Percentiles rank a stretch among this genome's conserved stretches.
phyloP scores from a whole-genome alignment of 257 asterid genomes.

The Cinchona pubescens region DNA sequence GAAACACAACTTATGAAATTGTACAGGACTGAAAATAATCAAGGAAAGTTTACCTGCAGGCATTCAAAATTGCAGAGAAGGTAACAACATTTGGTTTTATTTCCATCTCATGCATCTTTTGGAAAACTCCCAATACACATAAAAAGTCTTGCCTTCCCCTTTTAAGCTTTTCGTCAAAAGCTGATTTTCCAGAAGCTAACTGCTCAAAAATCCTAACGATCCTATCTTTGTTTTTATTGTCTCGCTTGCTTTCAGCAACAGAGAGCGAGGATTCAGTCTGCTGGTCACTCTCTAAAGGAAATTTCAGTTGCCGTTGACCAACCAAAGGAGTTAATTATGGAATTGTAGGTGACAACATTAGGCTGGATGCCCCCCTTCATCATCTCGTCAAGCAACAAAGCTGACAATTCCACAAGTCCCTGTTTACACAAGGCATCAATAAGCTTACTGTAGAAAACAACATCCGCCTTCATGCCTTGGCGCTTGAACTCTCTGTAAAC shows the following conservation, averaged over 20 bases:
- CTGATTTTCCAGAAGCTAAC: conserved; percentile 51
- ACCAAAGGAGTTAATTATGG: conserved; percentile 91
- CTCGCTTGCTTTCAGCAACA: conserved; percentile 25
- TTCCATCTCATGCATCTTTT: conserved; percentile 84
- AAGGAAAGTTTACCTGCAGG: conserved; percentile 68
- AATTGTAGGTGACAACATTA: conserved; percentile 90
- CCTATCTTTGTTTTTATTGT: conserved; percentile 41
- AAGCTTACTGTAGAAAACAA: conserved; percentile 85
- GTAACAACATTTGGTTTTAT: conserved; percentile 96
- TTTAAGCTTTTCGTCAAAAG: conserved; percentile 29
- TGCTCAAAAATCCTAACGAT: conserved; percentile 61
- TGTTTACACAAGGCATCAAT: conserved; percentile 90
- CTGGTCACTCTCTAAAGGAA: conserved; percentile 26
- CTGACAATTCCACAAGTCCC: conserved; percentile 78
- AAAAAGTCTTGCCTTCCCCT: conserved; percentile 53
- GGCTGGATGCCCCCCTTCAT: conserved; percentile 86
- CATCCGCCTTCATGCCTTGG: conserved; percentile 85
- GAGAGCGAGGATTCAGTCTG: conserved; percentile 32
- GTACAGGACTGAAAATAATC: background rate
- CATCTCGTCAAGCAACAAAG: conserved; percentile 82
- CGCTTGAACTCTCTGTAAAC: conserved; percentile 68
- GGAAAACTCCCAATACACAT: conserved; percentile 69
- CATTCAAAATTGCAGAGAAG: conserved; percentile 87
- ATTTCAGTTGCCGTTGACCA: conserved; percentile 37
- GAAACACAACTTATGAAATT: background rate